These are phyloP conservation scores for Pythium dissimile DNA, from an alignment of 352 stramenopile genomes.

Conservation along the genomic window DNA sequence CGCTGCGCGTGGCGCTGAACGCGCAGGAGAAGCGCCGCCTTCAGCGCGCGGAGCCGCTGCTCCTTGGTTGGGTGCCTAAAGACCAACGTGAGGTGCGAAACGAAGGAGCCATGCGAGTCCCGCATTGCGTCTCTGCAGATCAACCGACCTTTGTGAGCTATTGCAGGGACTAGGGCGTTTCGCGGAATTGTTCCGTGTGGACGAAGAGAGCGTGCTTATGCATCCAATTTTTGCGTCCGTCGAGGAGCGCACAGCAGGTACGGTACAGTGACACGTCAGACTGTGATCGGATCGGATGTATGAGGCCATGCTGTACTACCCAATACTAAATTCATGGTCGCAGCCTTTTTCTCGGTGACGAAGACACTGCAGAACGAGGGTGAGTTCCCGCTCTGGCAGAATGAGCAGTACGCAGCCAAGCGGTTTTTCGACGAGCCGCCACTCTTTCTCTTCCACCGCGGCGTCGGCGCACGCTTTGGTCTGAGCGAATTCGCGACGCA, in stretches of 20 bases:
- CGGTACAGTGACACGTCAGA: neutral
- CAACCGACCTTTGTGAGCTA: neutral
- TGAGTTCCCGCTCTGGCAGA: conserved; percentile 50
- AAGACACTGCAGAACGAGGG: conserved; percentile 38
- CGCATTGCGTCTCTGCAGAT: neutral
- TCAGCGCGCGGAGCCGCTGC: neutral
- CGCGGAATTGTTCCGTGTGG: conserved; percentile 14
- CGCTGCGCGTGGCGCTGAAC: conserved; percentile 46
- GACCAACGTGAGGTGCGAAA: conserved; percentile 21
- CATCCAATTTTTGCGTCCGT: conserved; percentile 8
- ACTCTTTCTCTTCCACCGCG: conserved; percentile 65
- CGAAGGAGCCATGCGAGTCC: neutral
- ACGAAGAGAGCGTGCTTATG: conserved; percentile 10
- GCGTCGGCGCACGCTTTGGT: conserved; percentile 55
- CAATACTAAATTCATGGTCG: neutral
- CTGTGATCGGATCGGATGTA: too few species aligned
- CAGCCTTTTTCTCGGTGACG: conserved; percentile 46
- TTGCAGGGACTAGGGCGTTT: conserved; percentile 5
- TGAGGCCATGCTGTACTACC: too few species aligned
- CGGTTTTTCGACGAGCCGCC: conserved; percentile 36
- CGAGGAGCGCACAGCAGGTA: conserved; percentile 13
- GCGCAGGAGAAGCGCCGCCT: conserved; percentile 1
- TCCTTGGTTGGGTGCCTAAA: conserved; percentile 23
- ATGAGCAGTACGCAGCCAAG: conserved; percentile 61
- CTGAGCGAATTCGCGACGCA: conserved; percentile 66